These are phyloP conservation scores for thale cress (Arabidopsis thaliana) DNA, from an alignment of 345 rosid genomes.

Conservation along the genomic window TAIR10.1 NC_003075.7:15163501-15164000, in stretches of 20 bases:
- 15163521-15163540: neutral
- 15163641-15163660: slow-evolving; percentile 88
- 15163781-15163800: slow-evolving; percentile 69
- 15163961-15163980: slow-evolving; percentile 80
- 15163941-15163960: slow-evolving; percentile 59
- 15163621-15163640: slow-evolving; percentile 80
- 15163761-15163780: slow-evolving; percentile 88
- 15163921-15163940: slow-evolving; percentile 55
- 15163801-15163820: slow-evolving; percentile 80
- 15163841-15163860: slow-evolving; percentile 74
- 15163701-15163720: slow-evolving; percentile 98
- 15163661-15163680: slow-evolving; percentile 97
- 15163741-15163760: slow-evolving; percentile 81
- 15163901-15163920: slow-evolving; percentile 77
- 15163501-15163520: neutral
- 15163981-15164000: slow-evolving; percentile 56
- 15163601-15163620: slow-evolving; percentile 96
- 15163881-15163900: slow-evolving; percentile 74
- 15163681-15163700: slow-evolving; percentile 97
- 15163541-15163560: slow-evolving; percentile 54
- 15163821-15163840: slow-evolving; percentile 60
- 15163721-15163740: slow-evolving; percentile 75
- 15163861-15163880: slow-evolving; percentile 74
- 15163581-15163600: slow-evolving; percentile 88
- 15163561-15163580: slow-evolving; percentile 97